Conservation (phyloP, 495 filamentous ascomycete species). For the Collariella sp. region DNA sequence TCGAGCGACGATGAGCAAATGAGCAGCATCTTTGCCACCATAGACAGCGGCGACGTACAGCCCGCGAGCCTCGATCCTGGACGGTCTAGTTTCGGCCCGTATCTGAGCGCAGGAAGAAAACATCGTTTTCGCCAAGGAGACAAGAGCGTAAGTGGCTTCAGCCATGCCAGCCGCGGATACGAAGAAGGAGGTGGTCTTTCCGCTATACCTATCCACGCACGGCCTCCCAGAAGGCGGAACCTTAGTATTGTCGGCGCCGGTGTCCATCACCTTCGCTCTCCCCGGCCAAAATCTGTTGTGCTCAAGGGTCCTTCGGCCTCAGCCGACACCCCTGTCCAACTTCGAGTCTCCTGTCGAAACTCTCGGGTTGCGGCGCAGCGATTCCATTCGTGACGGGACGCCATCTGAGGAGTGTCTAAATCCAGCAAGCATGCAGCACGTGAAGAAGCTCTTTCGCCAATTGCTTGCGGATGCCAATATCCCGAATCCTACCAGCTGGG, state of each 20-base stretch:
- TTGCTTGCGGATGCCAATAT: constrained; percentile 69
- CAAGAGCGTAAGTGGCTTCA: constrained; percentile 55
- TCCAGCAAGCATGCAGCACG: constrained; percentile 77
- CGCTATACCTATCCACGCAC: constrained; percentile 47
- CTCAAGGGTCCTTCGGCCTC: constrained; percentile 36
- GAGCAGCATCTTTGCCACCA: constrained; percentile 72
- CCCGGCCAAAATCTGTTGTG: constrained; percentile 44
- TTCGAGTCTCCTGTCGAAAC: constrained; percentile 27
- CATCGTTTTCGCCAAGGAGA: constrained; percentile 64
- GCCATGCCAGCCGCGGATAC: constrained; percentile 47
- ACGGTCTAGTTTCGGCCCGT: constrained; percentile 38
- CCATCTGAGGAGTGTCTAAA: constrained; percentile 75
- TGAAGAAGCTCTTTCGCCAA: constrained; percentile 74
- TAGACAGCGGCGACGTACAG: constrained; percentile 41
- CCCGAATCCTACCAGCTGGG: constrained; percentile 68
- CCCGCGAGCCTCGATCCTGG: constrained; percentile 42
- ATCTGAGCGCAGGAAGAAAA: constrained; percentile 60
- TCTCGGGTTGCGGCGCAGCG: constrained; percentile 58
- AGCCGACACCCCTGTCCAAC: constrained; percentile 32
- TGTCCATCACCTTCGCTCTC: constrained; percentile 57
- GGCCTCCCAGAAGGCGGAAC: constrained; percentile 60
- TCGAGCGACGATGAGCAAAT: constrained; percentile 89
- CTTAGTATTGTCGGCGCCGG: constrained; percentile 64
- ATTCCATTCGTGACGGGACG: constrained; percentile 71
- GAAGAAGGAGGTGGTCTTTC: constrained; percentile 30